Base-by-base conservation (phyloP, 2,329 filamentous ascomycete species). In the Lasiodiplodia gonubiensis region DNA sequence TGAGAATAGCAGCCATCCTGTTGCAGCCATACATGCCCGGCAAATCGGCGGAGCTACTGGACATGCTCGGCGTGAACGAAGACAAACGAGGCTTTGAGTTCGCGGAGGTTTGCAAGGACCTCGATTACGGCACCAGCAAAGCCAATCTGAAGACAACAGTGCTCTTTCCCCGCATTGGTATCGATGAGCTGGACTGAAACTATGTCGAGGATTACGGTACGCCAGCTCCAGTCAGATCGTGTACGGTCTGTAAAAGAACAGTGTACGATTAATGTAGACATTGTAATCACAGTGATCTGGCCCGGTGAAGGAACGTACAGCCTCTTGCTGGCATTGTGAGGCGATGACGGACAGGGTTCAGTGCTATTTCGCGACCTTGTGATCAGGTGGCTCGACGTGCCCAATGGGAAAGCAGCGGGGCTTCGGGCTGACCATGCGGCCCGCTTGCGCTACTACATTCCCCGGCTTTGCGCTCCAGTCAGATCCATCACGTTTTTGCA, bases 1-100 rank as follows among this genome's bases (percentile, higher is more conserved):
- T 97, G 55, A 90, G 95, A 46, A 87, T 97, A 27, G 83, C 85
- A 0, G 92, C 90, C 16, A 97, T 99, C 72, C 82, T 98, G 55
- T 82, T 99, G 53, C 94, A 97, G 78, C 93, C 95, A 1, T 92
- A 94, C 74, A 97, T 99, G 86, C 95, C 95, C 0, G 84, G 82
- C 49, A 97, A 96, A 78, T 86, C 92, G 55, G 79, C 80, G 12
- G 81, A 87, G 71, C 79, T 97, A 37, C 85, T 99, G 0, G 90
- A 97, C 76, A 86, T 90, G 73, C 82, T 99, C 10, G 90, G 91
- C 1, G 93, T 99, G 4, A 80, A 82, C 3, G 76, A 82, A 10
- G 83, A 86, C 11, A 86, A 86, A 64, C 85, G 94, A 67, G 86
- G 82, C 0, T 86, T 93, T 68, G 81, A 85, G 21, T 86, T 88